phyloP scores from a whole-genome alignment of 257 asterid genomes.

The Jaltomata sinuosa region DNA sequence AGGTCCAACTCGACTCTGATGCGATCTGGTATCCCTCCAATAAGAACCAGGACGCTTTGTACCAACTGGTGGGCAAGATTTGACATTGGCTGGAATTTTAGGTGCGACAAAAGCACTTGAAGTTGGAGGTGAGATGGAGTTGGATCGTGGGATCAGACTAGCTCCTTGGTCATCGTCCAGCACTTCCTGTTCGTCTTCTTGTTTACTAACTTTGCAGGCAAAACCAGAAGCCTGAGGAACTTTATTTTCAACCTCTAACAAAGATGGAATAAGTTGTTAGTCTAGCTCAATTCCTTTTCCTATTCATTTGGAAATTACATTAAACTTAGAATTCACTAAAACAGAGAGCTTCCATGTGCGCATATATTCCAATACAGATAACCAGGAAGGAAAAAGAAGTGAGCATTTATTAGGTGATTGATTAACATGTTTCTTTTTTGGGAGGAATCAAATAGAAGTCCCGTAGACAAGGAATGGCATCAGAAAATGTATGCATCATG shows the following conservation, averaged over 20 bases:
- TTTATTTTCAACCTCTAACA: slow-evolving; percentile 26
- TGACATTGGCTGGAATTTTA: slow-evolving; percentile 25
- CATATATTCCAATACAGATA: neutral
- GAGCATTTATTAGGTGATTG: neutral
- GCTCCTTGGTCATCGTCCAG: slow-evolving; percentile 22
- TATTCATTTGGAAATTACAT: neutral
- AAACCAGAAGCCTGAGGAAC: slow-evolving; percentile 19
- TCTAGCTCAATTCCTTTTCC: neutral
- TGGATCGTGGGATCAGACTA: slow-evolving; percentile 22
- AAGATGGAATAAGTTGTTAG: slow-evolving; percentile 2
- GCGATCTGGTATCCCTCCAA: slow-evolving; percentile 94
- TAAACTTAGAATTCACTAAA: neutral
- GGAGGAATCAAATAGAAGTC: neutral
- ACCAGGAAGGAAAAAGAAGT: neutral
- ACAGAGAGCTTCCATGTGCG: neutral
- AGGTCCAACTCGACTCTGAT: slow-evolving; percentile 73
- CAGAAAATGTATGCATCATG: neutral
- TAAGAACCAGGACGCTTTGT: slow-evolving; percentile 69
- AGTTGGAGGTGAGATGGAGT: slow-evolving; percentile 34
- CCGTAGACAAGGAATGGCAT: neutral
- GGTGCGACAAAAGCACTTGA: slow-evolving; percentile 28
- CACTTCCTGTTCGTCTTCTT: slow-evolving; percentile 22
- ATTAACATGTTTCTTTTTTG: neutral
- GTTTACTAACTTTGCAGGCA: slow-evolving; percentile 22
- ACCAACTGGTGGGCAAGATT: slow-evolving; percentile 56